Conservation (phyloP, 2,329 filamentous ascomycete genomes). For the Diplocarpon rosae region DNA sequence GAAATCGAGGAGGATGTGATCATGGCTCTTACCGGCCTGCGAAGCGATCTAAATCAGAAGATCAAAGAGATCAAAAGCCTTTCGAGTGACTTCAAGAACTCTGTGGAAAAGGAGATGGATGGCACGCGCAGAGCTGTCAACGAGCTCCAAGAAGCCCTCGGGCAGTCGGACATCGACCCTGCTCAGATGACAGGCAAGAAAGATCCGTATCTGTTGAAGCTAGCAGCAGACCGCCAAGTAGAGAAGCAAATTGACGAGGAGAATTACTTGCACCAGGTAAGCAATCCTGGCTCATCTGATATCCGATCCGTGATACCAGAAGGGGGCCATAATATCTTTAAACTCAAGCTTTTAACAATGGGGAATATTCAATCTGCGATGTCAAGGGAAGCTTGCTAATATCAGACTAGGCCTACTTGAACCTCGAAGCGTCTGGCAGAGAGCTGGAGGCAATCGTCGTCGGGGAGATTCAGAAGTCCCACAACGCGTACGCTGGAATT, state of each 20-base stretch:
- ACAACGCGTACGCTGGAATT: slow-evolving; percentile 86
- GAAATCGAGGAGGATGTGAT: slow-evolving; percentile 92
- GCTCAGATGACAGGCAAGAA: slow-evolving; percentile 69
- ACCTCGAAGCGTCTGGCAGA: slow-evolving; percentile 85
- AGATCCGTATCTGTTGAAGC: slow-evolving; percentile 79
- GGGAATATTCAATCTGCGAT: slow-evolving; percentile 2
- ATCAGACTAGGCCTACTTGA: slow-evolving; percentile 66
- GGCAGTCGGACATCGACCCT: slow-evolving; percentile 68
- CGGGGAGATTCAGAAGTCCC: slow-evolving; percentile 94
- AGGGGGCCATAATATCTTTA: too few relatives aligned
- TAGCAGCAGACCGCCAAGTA: slow-evolving; percentile 80
- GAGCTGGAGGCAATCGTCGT: slow-evolving; percentile 95
- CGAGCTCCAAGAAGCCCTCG: slow-evolving; percentile 69
- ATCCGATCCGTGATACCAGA: too few relatives aligned
- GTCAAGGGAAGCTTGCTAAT: slow-evolving; percentile 1
- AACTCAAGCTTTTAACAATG: too few relatives aligned
- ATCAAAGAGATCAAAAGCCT: slow-evolving; percentile 97
- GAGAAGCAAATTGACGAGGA: slow-evolving; percentile 93
- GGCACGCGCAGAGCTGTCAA: slow-evolving; percentile 68
- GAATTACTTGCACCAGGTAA: slow-evolving; percentile 86
- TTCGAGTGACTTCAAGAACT: slow-evolving; percentile 92
- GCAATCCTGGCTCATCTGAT: slow-evolving; percentile 17
- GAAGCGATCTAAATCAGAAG: slow-evolving; percentile 86
- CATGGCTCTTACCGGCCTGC: slow-evolving; percentile 69
- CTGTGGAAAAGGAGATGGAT: slow-evolving; percentile 91